Base-by-base conservation (phyloP, 345 rosid genomes). In the Cardamine resedifolia region DNA sequence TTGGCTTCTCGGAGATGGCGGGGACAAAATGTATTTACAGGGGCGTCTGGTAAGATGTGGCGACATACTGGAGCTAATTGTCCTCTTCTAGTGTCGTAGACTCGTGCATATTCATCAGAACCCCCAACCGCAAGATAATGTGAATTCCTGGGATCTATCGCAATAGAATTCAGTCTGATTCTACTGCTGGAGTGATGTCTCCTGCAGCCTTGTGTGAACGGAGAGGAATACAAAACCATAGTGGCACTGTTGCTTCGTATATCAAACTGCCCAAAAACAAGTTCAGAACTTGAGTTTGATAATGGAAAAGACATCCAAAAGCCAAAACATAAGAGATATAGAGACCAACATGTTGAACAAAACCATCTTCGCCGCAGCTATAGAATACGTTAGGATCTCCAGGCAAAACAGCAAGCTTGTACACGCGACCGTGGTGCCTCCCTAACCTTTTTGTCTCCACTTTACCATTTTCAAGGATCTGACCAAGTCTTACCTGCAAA, bases 281-380 rank as follows among this genome's bases (percentile, higher is more conserved):
- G 58, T 30, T 59, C 41, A 60, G 20, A 20, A 11, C 21, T 14
- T 58, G 26, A 28, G 73, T 53, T 66, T 27, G 41, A 56, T 57
- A 38, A n/a, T n/a, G n/a, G n/a, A n/a, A n/a, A n/a, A 4, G 8
- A 60, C 34, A 36, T 33, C 45, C 6, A 10, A 18, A 38, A 72
- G 48, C 11, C 33, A 45, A 61, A 61, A 1, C 21, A 64, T 10
- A 14, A 49, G 21, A 18, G 19, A 75, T 61, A 26, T 49, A 48
- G 79, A 72, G 73, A 79, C 85, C 43, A 71, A 86, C 91, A 72
- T 83, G 88, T 80, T 81, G 88, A 66, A 85, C 85, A 58, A 83
- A 72, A 73, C 91, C 91, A 81, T 87, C 87, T 77, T 80, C 88
- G 2, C 88, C 88, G 12, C 88, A 83, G 80, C 88, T 87, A 39